These are phyloP conservation scores for Psilocybe cyanescens DNA, from an alignment of 768 basidiomycete species.

Conservation along the genomic window DNA sequence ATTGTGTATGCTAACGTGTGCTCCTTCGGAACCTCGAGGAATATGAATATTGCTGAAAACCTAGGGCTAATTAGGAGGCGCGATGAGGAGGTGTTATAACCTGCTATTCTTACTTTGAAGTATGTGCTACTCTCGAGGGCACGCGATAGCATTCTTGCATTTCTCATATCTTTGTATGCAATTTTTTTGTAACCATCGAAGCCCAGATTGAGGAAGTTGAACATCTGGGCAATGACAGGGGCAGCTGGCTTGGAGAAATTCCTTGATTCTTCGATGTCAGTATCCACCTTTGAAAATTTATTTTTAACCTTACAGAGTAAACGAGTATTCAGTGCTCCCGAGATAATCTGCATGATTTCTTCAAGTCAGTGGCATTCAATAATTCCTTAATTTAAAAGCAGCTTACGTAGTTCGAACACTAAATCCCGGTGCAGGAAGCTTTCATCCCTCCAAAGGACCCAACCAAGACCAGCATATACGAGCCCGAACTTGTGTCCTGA, in stretches of 20 bases:
- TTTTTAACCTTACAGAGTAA: conserved; percentile 43
- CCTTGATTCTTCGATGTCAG: conserved; percentile 20
- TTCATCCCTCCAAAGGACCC: conserved; percentile 66
- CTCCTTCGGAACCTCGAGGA: conserved; percentile 28
- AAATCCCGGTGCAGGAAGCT: conserved; percentile 62
- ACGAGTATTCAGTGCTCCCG: conserved; percentile 63
- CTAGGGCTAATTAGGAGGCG: conserved; percentile 16
- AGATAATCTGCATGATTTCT: conserved; percentile 44
- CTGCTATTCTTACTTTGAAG: conserved; percentile 37
- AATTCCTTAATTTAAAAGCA: not conserved
- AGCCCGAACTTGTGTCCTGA: conserved; percentile 65
- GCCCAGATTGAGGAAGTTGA: conserved; percentile 64
- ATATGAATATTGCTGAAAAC: conserved; percentile 55
- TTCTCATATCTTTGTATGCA: conserved; percentile 51
- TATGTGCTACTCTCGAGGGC: conserved; percentile 57
- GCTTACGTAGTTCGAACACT: conserved; percentile 63
- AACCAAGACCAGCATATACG: conserved; percentile 60
- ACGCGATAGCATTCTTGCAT: conserved; percentile 58
- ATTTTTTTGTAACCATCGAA: conserved; percentile 54
- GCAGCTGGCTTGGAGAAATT: conserved; percentile 65
- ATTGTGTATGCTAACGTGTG: conserved; percentile 9
- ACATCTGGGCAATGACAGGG: conserved; percentile 62
- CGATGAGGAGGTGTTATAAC: not conserved
- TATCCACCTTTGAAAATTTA: not conserved
- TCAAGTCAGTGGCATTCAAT: not conserved